Percentiles rank a stretch among this genome's conserved stretches.
Conservation (phyloP, 2,329 filamentous ascomycete species). For the Apiospora sp. region DNA sequence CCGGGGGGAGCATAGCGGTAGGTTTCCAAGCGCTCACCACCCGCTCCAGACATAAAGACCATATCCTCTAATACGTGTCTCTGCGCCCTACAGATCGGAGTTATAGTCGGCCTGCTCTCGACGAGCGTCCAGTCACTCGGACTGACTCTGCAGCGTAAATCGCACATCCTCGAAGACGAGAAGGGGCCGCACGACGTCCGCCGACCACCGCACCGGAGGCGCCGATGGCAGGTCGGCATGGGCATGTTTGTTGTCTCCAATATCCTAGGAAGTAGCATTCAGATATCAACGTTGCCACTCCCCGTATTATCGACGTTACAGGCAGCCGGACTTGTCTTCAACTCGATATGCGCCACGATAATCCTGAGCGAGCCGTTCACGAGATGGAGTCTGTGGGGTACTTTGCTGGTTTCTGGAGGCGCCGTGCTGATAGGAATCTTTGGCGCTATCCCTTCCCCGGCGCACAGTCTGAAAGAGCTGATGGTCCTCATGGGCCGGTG, state of each 20-base stretch:
- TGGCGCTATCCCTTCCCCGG: constrained; percentile 91
- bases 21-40: constrained; percentile 40
- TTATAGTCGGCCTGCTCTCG: constrained; percentile 90
- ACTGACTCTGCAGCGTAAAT: constrained; percentile 95
- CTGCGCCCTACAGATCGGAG: constrained; percentile 72
- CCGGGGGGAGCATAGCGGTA: constrained; percentile 80
- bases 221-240: constrained; percentile 98
- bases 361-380: constrained; percentile 95
- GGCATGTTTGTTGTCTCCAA: constrained; percentile 96
- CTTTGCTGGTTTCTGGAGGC: constrained; percentile 83
- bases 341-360: constrained; percentile 94
- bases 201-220: constrained; percentile 85
- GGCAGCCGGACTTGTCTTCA: constrained; percentile 96
- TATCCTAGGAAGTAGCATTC: constrained; percentile 91
- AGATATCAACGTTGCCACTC: constrained; percentile 94
- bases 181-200: constrained; percentile 81
- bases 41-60: background rate
- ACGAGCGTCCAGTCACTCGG: constrained; percentile 95
- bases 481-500: constrained; percentile 75
- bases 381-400: constrained; percentile 89
- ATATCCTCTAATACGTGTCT: constrained; percentile 33
- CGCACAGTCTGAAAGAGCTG: constrained; percentile 85
- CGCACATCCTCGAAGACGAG: constrained; percentile 96
- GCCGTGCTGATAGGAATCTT: constrained; percentile 94
- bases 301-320: constrained; percentile 95